Percentiles rank a stretch among this genome's conserved stretches.
These are phyloP conservation scores for Phytophthora vignae DNA, from an alignment of 352 stramenopile species.

Conservation along the genomic window DNA sequence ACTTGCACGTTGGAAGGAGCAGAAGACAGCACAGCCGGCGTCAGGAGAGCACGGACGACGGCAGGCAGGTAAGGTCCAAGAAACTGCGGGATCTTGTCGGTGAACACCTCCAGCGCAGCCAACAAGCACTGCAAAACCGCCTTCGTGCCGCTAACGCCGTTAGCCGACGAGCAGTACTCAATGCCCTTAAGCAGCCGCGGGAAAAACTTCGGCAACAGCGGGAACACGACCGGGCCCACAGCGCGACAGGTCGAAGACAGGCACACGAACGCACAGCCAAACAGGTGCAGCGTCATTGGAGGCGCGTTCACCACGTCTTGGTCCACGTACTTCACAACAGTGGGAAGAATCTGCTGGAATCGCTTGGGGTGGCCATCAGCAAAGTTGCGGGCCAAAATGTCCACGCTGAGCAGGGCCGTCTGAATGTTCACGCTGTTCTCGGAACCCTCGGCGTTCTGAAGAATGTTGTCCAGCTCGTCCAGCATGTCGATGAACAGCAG, in stretches of 20 bases:
- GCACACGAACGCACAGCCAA: slow-evolving; percentile 84
- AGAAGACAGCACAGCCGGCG: slow-evolving; percentile 53
- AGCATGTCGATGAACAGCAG: slow-evolving; percentile 91
- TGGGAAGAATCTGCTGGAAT: slow-evolving; percentile 78
- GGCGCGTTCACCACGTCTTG: slow-evolving; percentile 56
- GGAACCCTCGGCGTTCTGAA: slow-evolving; percentile 63
- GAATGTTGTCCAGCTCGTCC: slow-evolving; percentile 75
- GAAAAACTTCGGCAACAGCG: slow-evolving; percentile 86
- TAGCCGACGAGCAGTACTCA: slow-evolving; percentile 50
- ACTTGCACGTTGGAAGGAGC: slow-evolving; percentile 40
- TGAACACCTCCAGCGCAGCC: slow-evolving; percentile 81
- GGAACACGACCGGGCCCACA: slow-evolving; percentile 78
- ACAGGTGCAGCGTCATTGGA: slow-evolving; percentile 73
- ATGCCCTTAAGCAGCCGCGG: slow-evolving; percentile 75
- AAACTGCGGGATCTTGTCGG: slow-evolving; percentile 86
- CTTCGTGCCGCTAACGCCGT: slow-evolving; percentile 37
- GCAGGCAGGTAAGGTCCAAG: slow-evolving; percentile 76
- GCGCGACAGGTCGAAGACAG: slow-evolving; percentile 79
- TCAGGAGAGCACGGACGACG: slow-evolving; percentile 69
- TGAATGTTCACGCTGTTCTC: slow-evolving; percentile 86
- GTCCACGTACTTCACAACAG: slow-evolving; percentile 79
- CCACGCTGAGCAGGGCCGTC: slow-evolving; percentile 83
- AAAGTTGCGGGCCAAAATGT: slow-evolving; percentile 88
- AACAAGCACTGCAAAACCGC: slow-evolving; percentile 83
- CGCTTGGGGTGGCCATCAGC: slow-evolving; percentile 70